Percentiles rank a stretch among this genome's conserved stretches.
Evolutionary conservation across 768 basidiomycete species (phyloP).

Genomic region (Symmetrospora coprosmae): DNA sequence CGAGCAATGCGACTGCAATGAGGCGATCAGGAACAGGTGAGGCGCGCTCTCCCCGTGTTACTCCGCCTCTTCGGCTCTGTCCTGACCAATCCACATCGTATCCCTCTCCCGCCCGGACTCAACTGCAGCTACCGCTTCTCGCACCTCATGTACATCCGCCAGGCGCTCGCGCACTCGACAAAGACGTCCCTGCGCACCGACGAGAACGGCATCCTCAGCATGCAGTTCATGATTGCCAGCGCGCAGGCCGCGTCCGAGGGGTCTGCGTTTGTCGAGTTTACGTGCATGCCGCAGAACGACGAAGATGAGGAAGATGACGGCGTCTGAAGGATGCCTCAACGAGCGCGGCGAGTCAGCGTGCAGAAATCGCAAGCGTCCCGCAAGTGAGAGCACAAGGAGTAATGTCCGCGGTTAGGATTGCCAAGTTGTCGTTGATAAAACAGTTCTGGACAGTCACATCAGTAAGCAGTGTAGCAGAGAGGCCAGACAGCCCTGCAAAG

Average conservation of each 20-base stretch:
- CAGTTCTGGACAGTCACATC: too few relatives aligned
- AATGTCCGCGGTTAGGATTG: too few relatives aligned
- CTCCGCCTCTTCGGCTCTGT: neutral
- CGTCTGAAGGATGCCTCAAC: too few relatives aligned
- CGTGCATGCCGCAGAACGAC: conserved; percentile 34
- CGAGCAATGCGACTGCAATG: conserved; percentile 70
- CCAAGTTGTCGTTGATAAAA: too few relatives aligned
- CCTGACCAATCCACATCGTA: neutral
- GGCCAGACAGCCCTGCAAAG: too few relatives aligned
- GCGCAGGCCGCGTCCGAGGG: conserved; percentile 36
- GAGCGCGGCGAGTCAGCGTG: too few relatives aligned
- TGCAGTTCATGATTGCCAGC: conserved; percentile 76
- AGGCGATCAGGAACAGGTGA: conserved; percentile 57
- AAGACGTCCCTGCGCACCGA: conserved; percentile 84
- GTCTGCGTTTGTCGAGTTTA: conserved; percentile 72
- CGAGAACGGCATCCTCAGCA: conserved; percentile 60
- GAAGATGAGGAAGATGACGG: conserved; percentile 1
- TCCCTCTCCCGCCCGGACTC: too few relatives aligned
- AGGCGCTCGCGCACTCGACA: conserved; percentile 65
- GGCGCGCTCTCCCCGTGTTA: conserved; percentile 13
- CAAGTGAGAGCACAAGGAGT: too few relatives aligned
- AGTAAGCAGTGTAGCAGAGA: too few relatives aligned
- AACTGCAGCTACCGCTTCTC: conserved; percentile 72
- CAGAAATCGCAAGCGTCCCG: too few relatives aligned
- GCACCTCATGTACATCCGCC: conserved; percentile 57